Evolutionary conservation across 192 early-diverging fungal species (phyloP).

Genomic region (Backusella tuberculispora): DNA sequence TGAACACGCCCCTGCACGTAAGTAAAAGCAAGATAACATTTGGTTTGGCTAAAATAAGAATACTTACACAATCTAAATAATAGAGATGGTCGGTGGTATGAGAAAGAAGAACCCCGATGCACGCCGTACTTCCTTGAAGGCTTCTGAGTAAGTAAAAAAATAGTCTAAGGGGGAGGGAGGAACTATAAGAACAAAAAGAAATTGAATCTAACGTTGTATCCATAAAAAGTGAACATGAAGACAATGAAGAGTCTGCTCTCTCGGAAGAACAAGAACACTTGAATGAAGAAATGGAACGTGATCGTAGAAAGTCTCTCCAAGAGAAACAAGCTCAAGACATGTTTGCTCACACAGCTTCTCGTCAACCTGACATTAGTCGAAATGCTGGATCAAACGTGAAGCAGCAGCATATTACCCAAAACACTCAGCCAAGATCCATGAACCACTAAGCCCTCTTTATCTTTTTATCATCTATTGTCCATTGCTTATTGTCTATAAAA

Average conservation of each 20-base stretch:
- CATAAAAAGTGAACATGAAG: neutral
- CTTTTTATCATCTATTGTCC: neutral
- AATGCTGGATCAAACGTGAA: slow-evolving; percentile 18
- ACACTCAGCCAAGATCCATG: slow-evolving; percentile 12
- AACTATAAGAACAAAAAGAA: neutral
- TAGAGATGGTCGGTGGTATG: slow-evolving; percentile 16
- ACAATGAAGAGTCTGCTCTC: neutral
- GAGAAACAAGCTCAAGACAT: slow-evolving; percentile 17
- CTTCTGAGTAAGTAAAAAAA: neutral
- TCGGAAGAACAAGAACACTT: slow-evolving; percentile 7
- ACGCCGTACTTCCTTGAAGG: slow-evolving; percentile 5
- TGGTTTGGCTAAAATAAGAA: neutral
- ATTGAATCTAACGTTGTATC: neutral
- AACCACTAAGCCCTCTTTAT: slow-evolving; percentile 14
- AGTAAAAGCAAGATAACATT: neutral
- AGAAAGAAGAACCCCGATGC: slow-evolving; percentile 17
- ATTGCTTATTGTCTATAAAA: slow-evolving; percentile 4
- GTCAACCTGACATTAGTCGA: slow-evolving; percentile 12
- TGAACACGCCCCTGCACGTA: slow-evolving; percentile 9
- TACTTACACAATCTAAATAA: neutral
- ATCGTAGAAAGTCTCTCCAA: neutral
- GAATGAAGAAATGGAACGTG: slow-evolving; percentile 11
- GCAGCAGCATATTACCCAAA: neutral
- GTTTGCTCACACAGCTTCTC: slow-evolving; percentile 9
- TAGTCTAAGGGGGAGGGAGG: neutral